These are phyloP conservation scores for Fraxinus floribunda DNA, from an alignment of 305 asterid species.

Conservation along the genomic window DNA sequence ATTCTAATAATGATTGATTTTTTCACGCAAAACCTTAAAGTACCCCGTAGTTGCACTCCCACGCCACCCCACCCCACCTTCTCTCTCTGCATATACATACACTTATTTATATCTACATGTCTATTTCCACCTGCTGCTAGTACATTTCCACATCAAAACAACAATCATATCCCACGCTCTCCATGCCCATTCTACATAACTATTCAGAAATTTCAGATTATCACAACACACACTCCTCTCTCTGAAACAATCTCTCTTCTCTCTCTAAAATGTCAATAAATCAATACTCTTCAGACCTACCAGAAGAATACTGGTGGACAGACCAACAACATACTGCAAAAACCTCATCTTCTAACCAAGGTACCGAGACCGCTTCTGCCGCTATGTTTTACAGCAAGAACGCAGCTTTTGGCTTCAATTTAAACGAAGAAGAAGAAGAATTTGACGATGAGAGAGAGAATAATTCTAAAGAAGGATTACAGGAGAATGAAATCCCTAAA, in stretches of 20 bases:
- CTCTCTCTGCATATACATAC: neutral
- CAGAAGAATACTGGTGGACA: slow-evolving; percentile 39
- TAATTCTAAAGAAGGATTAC: neutral
- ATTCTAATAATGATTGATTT: slow-evolving; percentile 3
- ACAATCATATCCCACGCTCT: slow-evolving; percentile 9
- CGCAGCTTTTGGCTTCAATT: neutral
- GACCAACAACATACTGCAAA: slow-evolving; percentile 25
- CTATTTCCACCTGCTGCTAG: slow-evolving; percentile 11
- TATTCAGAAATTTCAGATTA: neutral
- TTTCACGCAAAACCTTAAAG: slow-evolving; percentile 13
- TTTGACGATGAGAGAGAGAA: neutral
- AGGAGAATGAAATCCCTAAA: slow-evolving; percentile 25
- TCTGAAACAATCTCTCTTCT: neutral
- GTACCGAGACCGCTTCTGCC: neutral
- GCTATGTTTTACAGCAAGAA: neutral
- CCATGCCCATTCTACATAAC: neutral
- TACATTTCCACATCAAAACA: slow-evolving; percentile 19
- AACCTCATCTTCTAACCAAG: slow-evolving; percentile 24
- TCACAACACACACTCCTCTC: neutral
- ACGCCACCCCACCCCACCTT: neutral
- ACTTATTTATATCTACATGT: neutral
- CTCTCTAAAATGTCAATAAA: slow-evolving; percentile 6
- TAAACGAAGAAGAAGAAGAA: slow-evolving; percentile 3
- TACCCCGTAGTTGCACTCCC: neutral
- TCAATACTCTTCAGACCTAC: slow-evolving; percentile 25